A percentile compares a stretch with the other conserved stretches of the same genome.
Evolutionary conservation across 371 early-diverging fungal genomes (phyloP).

Genomic region (Rhizopus arrhizus): DNA sequence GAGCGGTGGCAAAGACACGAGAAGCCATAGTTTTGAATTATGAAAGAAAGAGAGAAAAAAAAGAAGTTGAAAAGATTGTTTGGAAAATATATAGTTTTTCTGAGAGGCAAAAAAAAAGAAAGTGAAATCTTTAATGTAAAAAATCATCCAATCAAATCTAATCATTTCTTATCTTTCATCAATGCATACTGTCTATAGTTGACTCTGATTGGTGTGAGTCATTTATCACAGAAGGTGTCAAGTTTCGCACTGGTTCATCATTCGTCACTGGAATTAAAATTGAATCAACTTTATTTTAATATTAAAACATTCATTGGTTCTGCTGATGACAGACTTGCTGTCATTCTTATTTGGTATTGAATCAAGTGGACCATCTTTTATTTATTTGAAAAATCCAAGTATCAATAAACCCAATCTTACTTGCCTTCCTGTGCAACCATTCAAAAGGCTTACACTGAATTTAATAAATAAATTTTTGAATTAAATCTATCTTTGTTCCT

Average conservation of each 20-base stretch:
- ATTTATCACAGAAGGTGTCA: slow-evolving; percentile 27
- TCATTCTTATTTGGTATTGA: too few relatives aligned
- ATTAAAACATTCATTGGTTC: too few relatives aligned
- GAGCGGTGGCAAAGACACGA: slow-evolving; percentile 43
- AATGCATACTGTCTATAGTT: slow-evolving; percentile 24
- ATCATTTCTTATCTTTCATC: slow-evolving; percentile 28
- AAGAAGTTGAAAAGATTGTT: slow-evolving; percentile 9
- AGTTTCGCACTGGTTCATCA: neutral
- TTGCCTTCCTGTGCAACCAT: too few relatives aligned
- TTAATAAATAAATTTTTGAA: too few relatives aligned
- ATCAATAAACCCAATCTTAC: too few relatives aligned
- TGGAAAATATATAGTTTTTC: neutral
- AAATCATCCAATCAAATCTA: slow-evolving; percentile 26
- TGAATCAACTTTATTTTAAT: too few relatives aligned
- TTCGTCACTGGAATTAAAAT: slow-evolving; percentile 3
- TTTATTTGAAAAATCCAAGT: too few relatives aligned
- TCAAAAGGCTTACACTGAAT: too few relatives aligned
- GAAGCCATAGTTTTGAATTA: slow-evolving; percentile 32
- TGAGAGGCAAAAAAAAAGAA: slow-evolving; percentile 5
- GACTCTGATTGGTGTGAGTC: slow-evolving; percentile 54
- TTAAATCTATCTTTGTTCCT: too few relatives aligned
- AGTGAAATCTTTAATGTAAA: neutral
- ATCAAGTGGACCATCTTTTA: too few relatives aligned
- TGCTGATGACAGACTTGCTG: too few relatives aligned
- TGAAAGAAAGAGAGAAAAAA: slow-evolving; percentile 18